Percentiles rank a stretch among this genome's conserved stretches.
Conservation (phyloP, 2,329 filamentous ascomycete genomes). For the Aulographum hederae region DNA sequence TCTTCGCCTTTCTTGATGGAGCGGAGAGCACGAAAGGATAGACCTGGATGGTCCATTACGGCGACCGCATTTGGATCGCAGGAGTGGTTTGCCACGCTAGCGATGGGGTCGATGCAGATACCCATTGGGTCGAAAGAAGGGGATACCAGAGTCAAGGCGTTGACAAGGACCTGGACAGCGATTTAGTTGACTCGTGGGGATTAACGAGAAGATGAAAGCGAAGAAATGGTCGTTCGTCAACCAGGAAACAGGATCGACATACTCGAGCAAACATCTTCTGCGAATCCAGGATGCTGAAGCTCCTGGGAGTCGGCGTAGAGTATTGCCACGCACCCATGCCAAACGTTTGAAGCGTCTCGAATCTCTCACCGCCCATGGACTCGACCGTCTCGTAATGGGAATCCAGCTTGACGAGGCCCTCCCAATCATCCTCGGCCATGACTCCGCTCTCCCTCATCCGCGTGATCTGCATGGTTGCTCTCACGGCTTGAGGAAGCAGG, state of each 20-base stretch:
- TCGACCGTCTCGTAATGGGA: constrained; percentile 31
- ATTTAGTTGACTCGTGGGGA: background rate
- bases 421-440: constrained; percentile 21
- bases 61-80: constrained; percentile 41
- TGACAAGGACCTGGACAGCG: constrained; percentile 30
- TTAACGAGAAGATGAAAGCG: no score
- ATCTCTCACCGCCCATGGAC: constrained; percentile 19
- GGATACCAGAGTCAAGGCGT: constrained; percentile 38
- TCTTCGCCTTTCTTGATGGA: constrained; percentile 37
- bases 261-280: background rate
- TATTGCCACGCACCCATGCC: constrained; percentile 33
- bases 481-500: constrained; percentile 34
- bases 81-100: constrained; percentile 40
- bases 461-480: constrained; percentile 36
- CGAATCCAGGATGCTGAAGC: no score
- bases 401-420: constrained; percentile 24
- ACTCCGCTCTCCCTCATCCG: constrained; percentile 21
- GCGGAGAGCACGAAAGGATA: constrained; percentile 32
- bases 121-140: constrained; percentile 39
- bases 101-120: constrained; percentile 36
- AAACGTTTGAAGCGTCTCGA: constrained; percentile 32
- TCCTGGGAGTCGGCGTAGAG: background rate
- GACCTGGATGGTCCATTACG: constrained; percentile 33
- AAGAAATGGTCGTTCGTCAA: no score
- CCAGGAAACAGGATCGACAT: background rate